phyloP scores from a whole-genome alignment of 2,329 filamentous ascomycete species.

The Pseudogymnoascus pannorum region DNA sequence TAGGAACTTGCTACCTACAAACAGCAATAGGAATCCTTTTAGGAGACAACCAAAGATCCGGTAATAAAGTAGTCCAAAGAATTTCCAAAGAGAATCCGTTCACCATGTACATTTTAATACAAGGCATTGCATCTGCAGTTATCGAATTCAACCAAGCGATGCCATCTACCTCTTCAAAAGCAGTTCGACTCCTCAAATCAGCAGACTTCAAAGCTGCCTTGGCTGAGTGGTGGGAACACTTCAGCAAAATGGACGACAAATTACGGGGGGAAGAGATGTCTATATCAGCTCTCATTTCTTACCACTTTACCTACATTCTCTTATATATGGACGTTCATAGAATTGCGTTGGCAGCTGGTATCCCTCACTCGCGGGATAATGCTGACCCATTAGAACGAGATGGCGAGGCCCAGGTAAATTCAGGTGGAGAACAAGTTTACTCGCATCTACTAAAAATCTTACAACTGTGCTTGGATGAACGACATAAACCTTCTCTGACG shows the following conservation, averaged over 20 bases:
- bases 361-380: not conserved
- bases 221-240: not conserved
- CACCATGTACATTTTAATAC: not conserved
- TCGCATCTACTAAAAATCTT: not conserved
- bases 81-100: not conserved
- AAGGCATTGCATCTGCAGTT: not conserved
- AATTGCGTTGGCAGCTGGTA: not conserved
- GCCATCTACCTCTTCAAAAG: not conserved
- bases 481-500: not conserved
- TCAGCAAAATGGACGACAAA: not conserved
- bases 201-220: not conserved
- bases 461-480: not conserved
- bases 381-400: not conserved
- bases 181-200: not conserved
- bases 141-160: not conserved
- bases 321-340: not conserved
- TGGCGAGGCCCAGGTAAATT: not conserved
- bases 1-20: slow-evolving; percentile 16
- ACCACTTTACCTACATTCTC: not conserved
- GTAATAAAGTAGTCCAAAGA: not conserved
- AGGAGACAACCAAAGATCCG: not conserved
- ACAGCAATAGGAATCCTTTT: not conserved
- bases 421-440: not conserved
- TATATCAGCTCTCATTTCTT: not conserved
- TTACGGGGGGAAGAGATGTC: not conserved